phyloP scores from a whole-genome alignment of 2,329 filamentous ascomycete genomes.

The Aspergillus persii region DNA sequence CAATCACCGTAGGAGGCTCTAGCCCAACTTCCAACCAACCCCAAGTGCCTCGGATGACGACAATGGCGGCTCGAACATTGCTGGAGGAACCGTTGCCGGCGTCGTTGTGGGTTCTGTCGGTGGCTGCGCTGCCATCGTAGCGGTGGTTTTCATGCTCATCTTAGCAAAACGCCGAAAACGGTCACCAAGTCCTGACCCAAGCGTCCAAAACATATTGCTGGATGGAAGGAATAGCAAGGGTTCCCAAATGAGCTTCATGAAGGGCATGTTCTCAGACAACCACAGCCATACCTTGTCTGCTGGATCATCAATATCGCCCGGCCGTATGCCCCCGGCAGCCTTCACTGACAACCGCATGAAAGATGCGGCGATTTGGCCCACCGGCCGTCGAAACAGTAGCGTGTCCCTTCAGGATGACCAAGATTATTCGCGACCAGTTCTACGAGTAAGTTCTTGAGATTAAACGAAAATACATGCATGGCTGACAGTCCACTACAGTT shows the following conservation, averaged over 20 bases:
- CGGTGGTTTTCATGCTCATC: conserved; percentile 39
- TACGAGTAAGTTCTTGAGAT: conserved; percentile 35
- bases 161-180: conserved; percentile 37
- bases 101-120: conserved; percentile 43
- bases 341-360: conserved; percentile 48
- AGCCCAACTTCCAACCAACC: conserved; percentile 17
- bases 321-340: conserved; percentile 23
- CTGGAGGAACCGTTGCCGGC: conserved; percentile 44
- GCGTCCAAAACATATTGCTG: conserved; percentile 28
- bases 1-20: conserved; percentile 24
- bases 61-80: conserved; percentile 27
- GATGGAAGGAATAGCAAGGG: conserved; percentile 34
- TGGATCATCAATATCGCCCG: conserved; percentile 19
- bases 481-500: conserved; percentile 26
- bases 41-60: background rate
- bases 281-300: conserved; percentile 25
- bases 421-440: conserved; percentile 47
- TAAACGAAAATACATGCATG: background rate
- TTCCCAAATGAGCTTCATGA: conserved; percentile 36
- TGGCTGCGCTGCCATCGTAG: conserved; percentile 37
- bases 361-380: conserved; percentile 39
- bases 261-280: conserved; percentile 31
- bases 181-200: conserved; percentile 28
- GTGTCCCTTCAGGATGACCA: conserved; percentile 49
- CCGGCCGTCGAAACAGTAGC: conserved; percentile 43